phyloP scores from a whole-genome alignment of 2,329 filamentous ascomycete species.

The Zasmidium angulare region DNA sequence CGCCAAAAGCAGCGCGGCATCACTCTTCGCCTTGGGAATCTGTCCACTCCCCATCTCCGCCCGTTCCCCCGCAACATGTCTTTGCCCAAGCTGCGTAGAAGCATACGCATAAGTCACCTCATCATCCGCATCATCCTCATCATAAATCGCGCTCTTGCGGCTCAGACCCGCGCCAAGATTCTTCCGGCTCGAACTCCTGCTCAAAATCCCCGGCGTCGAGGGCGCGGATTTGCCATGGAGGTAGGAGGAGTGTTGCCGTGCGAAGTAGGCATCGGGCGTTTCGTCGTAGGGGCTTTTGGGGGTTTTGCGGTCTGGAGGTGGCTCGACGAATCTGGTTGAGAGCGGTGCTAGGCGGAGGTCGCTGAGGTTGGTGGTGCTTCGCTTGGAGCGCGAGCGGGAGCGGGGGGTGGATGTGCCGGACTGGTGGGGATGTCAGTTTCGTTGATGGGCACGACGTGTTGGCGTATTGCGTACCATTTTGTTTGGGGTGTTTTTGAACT shows the following conservation, averaged over 20 bases:
- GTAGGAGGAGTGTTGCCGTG: conserved; percentile 44
- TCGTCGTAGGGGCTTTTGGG: conserved; percentile 29
- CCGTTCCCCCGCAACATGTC: conserved; percentile 3
- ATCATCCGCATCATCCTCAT: conserved; percentile 17
- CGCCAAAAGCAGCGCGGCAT: conserved; percentile 39
- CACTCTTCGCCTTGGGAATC: conserved; percentile 49
- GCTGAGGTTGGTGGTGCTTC: conserved; percentile 60
- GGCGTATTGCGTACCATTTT: background rate
- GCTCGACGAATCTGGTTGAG: conserved; percentile 44
- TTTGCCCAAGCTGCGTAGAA: background rate
- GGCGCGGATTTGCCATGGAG: conserved; percentile 51
- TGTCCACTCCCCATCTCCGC: conserved; percentile 25
- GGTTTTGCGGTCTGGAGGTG: conserved; percentile 34
- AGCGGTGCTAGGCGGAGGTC: conserved; percentile 63
- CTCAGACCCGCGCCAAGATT: conserved; percentile 34
- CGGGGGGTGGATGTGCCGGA: conserved; percentile 23
- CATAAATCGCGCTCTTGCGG: conserved; percentile 31
- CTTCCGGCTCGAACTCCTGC: conserved; percentile 41
- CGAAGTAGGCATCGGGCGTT: conserved; percentile 24
- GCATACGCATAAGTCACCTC: conserved; percentile 19
- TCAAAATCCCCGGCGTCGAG: conserved; percentile 50
- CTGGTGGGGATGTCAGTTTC: background rate
- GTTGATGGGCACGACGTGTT: background rate
- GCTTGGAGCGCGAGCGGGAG: conserved; percentile 39
- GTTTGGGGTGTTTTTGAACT: background rate